Evolutionary conservation across 192 early-diverging fungal species (phyloP).

Genomic region (Spizellomyces punctatus): DNA sequence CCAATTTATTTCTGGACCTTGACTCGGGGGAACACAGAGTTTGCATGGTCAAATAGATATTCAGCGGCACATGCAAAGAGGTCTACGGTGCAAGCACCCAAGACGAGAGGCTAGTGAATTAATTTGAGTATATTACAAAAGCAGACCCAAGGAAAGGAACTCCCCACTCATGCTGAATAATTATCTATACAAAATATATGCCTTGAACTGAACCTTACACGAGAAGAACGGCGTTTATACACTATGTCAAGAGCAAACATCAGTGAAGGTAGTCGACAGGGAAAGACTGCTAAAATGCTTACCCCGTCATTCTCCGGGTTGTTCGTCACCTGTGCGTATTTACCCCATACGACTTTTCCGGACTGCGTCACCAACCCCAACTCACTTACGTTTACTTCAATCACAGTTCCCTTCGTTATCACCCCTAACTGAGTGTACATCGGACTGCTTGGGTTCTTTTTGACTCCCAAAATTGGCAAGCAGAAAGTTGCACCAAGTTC

Average conservation of each 20-base stretch:
- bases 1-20: too few species aligned
- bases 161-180: too few species aligned
- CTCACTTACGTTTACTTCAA: slow-evolving; percentile 94
- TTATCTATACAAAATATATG: not conserved
- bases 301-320: slow-evolving; percentile 97
- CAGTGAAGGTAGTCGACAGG: not conserved
- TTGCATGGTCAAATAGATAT: too few species aligned
- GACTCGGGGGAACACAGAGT: too few species aligned
- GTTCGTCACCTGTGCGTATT: slow-evolving; percentile 82
- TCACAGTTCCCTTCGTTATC: slow-evolving; percentile 96
- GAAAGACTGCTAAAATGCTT: slow-evolving; percentile 44
- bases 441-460: slow-evolving; percentile 97
- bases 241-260: slow-evolving; percentile 22
- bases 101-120: too few species aligned
- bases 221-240: slow-evolving; percentile 89
- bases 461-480: slow-evolving; percentile 95
- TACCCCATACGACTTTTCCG: slow-evolving; percentile 98
- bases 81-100: too few species aligned
- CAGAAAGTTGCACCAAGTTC: slow-evolving; percentile 97
- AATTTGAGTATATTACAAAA: too few species aligned
- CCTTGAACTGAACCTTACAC: slow-evolving; percentile 52
- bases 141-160: too few species aligned
- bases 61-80: too few species aligned
- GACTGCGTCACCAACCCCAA: slow-evolving; percentile 94
- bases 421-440: slow-evolving; percentile 97